These are phyloP conservation scores for Didymella pomorum DNA, from an alignment of 2,329 filamentous ascomycete genomes.

Conservation along the genomic window DNA sequence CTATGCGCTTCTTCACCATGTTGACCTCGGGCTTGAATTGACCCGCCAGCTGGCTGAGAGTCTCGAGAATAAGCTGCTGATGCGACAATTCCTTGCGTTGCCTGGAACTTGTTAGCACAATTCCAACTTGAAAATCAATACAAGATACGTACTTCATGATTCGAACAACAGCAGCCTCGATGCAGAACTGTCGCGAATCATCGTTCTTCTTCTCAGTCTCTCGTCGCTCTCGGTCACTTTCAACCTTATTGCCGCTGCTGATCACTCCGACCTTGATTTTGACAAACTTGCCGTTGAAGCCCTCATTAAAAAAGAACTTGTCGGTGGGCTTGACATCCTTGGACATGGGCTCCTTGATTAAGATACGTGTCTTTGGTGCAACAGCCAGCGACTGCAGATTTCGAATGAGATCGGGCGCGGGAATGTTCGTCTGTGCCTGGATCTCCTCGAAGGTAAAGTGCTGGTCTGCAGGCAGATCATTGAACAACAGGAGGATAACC, in stretches of 20 bases:
- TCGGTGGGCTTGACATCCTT: slow-evolving; percentile 81
- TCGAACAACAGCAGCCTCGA: slow-evolving; percentile 79
- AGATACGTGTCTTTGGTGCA: slow-evolving; percentile 80
- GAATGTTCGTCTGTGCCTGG: slow-evolving; percentile 81
- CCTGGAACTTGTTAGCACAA: slow-evolving; percentile 54
- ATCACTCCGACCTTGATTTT: slow-evolving; percentile 91
- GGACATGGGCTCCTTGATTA: slow-evolving; percentile 80
- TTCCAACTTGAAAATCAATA: not conserved
- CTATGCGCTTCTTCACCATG: slow-evolving; percentile 83
- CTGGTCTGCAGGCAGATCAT: slow-evolving; percentile 67
- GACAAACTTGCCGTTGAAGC: slow-evolving; percentile 81
- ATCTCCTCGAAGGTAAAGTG: slow-evolving; percentile 76
- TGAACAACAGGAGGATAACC: slow-evolving; percentile 89
- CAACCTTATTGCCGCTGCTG: slow-evolving; percentile 81
- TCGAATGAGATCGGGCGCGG: slow-evolving; percentile 74
- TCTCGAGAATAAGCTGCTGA: slow-evolving; percentile 73
- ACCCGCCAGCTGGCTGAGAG: slow-evolving; percentile 70
- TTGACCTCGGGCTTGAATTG: slow-evolving; percentile 79
- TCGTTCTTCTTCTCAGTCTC: slow-evolving; percentile 80
- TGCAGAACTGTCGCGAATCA: slow-evolving; percentile 72
- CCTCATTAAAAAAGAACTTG: slow-evolving; percentile 80
- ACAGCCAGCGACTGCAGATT: slow-evolving; percentile 84
- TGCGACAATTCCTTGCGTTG: slow-evolving; percentile 77
- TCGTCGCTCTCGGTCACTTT: slow-evolving; percentile 72
- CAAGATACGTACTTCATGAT: slow-evolving; percentile 80